Percentiles rank a stretch among this genome's conserved stretches.
Conservation (phyloP, 768 basidiomycete species). For the button mushroom (Agaricus bisporus) region DNA sequence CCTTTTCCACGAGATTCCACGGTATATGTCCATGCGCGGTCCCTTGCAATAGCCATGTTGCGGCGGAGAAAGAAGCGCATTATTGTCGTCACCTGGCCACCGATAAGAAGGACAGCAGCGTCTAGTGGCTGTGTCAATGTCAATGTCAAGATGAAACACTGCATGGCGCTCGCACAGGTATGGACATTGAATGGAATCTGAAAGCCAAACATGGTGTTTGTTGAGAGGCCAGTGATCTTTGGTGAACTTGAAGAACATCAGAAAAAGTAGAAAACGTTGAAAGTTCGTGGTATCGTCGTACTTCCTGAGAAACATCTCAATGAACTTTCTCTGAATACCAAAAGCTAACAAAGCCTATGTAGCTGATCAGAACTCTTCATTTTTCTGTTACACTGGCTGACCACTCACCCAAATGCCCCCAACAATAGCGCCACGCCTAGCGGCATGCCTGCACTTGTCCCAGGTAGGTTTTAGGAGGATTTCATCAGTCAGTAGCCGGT, state of each 20-base stretch:
- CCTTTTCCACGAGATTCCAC: slow-evolving; percentile 80
- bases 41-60: slow-evolving; percentile 76
- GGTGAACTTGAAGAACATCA: slow-evolving; percentile 42
- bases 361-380: not conserved
- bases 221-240: slow-evolving; percentile 53
- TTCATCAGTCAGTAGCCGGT: slow-evolving; percentile 73
- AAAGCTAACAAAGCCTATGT: slow-evolving; percentile 61
- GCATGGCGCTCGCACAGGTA: slow-evolving; percentile 46
- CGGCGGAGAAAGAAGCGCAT: slow-evolving; percentile 78
- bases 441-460: slow-evolving; percentile 81
- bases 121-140: slow-evolving; percentile 34
- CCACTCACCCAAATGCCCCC: slow-evolving; percentile 62
- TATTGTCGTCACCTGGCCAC: slow-evolving; percentile 68
- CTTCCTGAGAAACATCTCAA: slow-evolving; percentile 61
- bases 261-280: not conserved
- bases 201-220: slow-evolving; percentile 61
- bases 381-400: not conserved
- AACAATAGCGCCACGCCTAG: slow-evolving; percentile 59
- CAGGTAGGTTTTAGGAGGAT: slow-evolving; percentile 68
- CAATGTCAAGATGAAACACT: not conserved
- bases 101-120: slow-evolving; percentile 67
- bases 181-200: slow-evolving; percentile 60
- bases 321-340: slow-evolving; percentile 61
- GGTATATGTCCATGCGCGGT: slow-evolving; percentile 77
- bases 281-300: slow-evolving; percentile 21